phyloP scores from a whole-genome alignment of 2,329 filamentous ascomycete genomes.

The Colletotrichum horii region DNA sequence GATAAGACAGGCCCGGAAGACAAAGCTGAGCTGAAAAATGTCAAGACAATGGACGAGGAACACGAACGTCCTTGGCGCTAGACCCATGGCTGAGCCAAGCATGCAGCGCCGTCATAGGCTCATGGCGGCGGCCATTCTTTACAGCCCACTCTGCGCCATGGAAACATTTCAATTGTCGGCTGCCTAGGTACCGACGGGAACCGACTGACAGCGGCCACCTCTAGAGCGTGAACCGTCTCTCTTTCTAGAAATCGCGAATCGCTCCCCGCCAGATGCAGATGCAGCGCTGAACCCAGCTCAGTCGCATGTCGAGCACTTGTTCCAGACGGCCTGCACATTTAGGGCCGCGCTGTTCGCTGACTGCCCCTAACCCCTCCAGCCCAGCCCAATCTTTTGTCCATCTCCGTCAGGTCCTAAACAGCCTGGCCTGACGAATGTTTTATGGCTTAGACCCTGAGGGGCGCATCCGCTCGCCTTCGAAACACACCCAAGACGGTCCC shows the following conservation, averaged over 20 bases:
- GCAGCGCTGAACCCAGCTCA: conserved; percentile 4
- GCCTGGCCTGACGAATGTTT: conserved; percentile 21
- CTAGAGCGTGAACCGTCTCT: neutral
- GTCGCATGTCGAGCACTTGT: neutral
- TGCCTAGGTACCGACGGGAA: neutral
- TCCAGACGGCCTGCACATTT: neutral
- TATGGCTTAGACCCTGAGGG: conserved; percentile 23
- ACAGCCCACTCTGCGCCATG: conserved; percentile 1
- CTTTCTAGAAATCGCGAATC: neutral
- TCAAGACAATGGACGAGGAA: neutral
- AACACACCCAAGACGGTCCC: conserved; percentile 25
- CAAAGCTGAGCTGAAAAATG: neutral
- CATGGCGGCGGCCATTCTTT: neutral
- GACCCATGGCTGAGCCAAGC: neutral
- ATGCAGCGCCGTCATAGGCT: neutral
- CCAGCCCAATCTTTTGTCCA: conserved; percentile 2
- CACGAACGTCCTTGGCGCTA: neutral
- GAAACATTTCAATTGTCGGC: neutral
- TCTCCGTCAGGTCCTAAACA: conserved; percentile 7
- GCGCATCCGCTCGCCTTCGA: conserved; percentile 21
- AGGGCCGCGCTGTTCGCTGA: neutral
- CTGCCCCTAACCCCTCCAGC: neutral
- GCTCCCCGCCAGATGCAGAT: neutral
- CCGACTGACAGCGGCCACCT: neutral
- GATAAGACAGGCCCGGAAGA: neutral